These are phyloP conservation scores for Styphnolobium japonicum DNA, from an alignment of 306 rosid species.

Conservation along the genomic window DNA sequence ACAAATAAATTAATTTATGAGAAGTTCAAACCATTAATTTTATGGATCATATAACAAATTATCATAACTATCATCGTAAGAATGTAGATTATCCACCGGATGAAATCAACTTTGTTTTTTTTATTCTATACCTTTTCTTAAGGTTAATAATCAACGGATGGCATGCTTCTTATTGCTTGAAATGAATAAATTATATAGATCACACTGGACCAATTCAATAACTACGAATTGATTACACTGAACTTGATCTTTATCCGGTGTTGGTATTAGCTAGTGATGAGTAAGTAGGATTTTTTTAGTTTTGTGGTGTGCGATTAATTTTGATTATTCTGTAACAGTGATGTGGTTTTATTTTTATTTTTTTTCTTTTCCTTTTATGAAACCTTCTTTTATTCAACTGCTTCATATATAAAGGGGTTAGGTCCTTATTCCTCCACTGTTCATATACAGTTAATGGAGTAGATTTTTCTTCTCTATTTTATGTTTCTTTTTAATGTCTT, in stretches of 20 bases:
- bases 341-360: not conserved
- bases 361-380: too few species aligned
- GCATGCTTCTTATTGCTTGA: not conserved
- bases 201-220: not conserved
- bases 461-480: not conserved
- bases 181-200: not conserved
- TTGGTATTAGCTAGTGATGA: conserved; percentile 16
- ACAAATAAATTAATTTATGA: not conserved
- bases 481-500: not conserved
- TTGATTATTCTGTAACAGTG: not conserved
- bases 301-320: not conserved
- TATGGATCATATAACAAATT: not conserved
- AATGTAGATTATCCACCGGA: not conserved
- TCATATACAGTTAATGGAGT: not conserved
- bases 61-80: not conserved
- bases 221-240: not conserved
- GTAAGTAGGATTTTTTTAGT: not conserved
- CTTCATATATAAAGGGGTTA: not conserved
- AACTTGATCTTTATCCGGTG: not conserved
- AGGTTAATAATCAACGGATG: not conserved
- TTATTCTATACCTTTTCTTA: not conserved
- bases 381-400: too few species aligned
- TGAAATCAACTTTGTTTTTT: not conserved
- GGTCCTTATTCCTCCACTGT: conserved; percentile 16
- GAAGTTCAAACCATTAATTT: not conserved